These are phyloP conservation scores for Mycena vitilis DNA, from an alignment of 768 basidiomycete species.

Conservation along the genomic window DNA sequence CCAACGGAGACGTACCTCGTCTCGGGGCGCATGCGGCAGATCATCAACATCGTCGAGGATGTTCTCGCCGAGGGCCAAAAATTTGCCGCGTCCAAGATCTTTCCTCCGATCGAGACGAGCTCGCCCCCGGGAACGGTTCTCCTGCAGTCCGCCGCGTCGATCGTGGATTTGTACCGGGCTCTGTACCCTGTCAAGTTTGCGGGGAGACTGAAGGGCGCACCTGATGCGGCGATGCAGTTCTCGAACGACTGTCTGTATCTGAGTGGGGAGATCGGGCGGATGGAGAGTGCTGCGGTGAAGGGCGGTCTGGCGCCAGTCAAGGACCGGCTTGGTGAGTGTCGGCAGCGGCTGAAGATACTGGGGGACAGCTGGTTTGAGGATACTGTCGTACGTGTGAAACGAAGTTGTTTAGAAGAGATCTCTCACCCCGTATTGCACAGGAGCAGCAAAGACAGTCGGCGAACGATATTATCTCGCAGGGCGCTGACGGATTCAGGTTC, in stretches of 20 bases:
- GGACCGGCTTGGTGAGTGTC: slow-evolving; percentile 65
- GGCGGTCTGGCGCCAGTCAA: slow-evolving; percentile 43
- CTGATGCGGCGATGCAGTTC: slow-evolving; percentile 75
- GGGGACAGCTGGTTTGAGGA: slow-evolving; percentile 79
- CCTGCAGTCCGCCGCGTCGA: slow-evolving; percentile 68
- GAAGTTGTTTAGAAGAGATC: background rate
- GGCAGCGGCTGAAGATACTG: slow-evolving; percentile 61
- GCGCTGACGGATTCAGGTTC: slow-evolving; percentile 74
- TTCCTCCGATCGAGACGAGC: slow-evolving; percentile 50
- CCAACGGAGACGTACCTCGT: slow-evolving; percentile 71
- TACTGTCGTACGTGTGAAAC: slow-evolving; percentile 65
- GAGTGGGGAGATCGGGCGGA: slow-evolving; percentile 59
- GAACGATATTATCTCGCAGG: slow-evolving; percentile 58
- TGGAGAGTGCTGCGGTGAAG: slow-evolving; percentile 44
- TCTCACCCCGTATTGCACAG: slow-evolving; percentile 47
- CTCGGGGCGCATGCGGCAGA: slow-evolving; percentile 64
- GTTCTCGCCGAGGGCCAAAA: slow-evolving; percentile 75
- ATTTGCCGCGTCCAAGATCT: slow-evolving; percentile 67
- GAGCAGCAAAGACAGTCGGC: slow-evolving; percentile 59
- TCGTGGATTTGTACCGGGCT: slow-evolving; percentile 84
- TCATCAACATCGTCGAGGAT: slow-evolving; percentile 69
- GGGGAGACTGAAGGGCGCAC: slow-evolving; percentile 55
- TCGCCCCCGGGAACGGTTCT: slow-evolving; percentile 65
- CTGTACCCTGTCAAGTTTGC: slow-evolving; percentile 76
- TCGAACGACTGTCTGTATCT: slow-evolving; percentile 87